Evolutionary conservation across 768 basidiomycete genomes (phyloP), one percentile per base, ranked within the genome.

Genomic region (Boletus edulis): DNA sequence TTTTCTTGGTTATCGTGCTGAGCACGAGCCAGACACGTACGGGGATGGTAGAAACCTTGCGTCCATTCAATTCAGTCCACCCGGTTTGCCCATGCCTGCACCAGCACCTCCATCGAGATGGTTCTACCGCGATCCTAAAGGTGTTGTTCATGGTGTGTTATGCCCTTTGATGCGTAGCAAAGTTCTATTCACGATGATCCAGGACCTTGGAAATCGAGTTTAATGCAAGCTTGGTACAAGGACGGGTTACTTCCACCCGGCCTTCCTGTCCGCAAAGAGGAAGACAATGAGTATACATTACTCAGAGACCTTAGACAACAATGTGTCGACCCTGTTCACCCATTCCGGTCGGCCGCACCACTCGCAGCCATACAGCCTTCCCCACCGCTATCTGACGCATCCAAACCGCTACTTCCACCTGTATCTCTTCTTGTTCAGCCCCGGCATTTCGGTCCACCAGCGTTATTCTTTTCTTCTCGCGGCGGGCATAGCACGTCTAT

Each of bases 141-240:
- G 82, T 46, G 76, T 86, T 46, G 74, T 91, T 29, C 91, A 91
- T 71, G 91, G 91, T 89, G 59, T 64, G 83, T 69, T 24, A 6
- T 22, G 17, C 46, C 39, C n/a, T 35, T 24, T 54, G 32, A 41
- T 20, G 31, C 41, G 42, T 46, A 31, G 29, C 11, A 17, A 38
- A 56, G 24, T 41, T 17, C 12, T 52, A 48, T 63, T 64, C 50
- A 62, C 43, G 37, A 20, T 22, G 44, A 44, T 57, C 38, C 15
- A 92, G 91, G 91, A 35, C 91, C 91, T 20, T 93, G 91, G 91
- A 90, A 89, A 65, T 78, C 87, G n/a, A 81, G 84, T 22, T 76
- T 92, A 44, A 94, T 94, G 91, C 90, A 93, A 65, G 81, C 85
- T 5, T 94, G 91, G 91, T 91, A 89, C 65, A 89, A 87, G 64